Evolutionary conservation across 2,329 filamentous ascomycete genomes (phyloP), one percentile per base, ranked within the genome.

Genomic region (Graphiopsis chlorocephala): DNA sequence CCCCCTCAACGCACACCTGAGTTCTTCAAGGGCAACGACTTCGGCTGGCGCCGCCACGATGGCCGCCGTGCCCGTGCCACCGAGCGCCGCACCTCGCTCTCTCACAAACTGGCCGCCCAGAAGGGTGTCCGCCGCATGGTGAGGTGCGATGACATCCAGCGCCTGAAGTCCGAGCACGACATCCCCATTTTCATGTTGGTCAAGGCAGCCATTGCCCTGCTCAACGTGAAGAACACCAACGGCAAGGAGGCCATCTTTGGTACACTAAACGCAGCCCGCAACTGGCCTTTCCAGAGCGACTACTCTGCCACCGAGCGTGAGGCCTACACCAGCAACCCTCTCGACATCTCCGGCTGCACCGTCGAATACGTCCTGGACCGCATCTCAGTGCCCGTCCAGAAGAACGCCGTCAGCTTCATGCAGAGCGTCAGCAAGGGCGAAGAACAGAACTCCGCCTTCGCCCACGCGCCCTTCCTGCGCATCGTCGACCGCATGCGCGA

Each of bases 301-400:
- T 75, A 72, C 67, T 67, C 65, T 38, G 67, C 68, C 5, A 64
- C 69, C 11, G 72, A 75, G 45, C 68, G 72, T 6, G 72, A 73
- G 52, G 67, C 66, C 4, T 74, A 70, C 68, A 67, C 66, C 35
- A 68, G 68, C 29, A 75, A 75, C 61, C 72, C 73, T 2, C 70
- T 75, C 8, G 72, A 75, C 66, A 71, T 74, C 56, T 74, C 72
- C n/a, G 73, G 73, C 59, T 74, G 72, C 67, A 75, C 73, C n/a
- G 72, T 71, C 20, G 73, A 75, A 50, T 74, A 74, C 63, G 70
- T 74, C 33, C 71, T 75, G 26, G 72, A 75, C 63, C 67, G 72
- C 12, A 72, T 75, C n/a, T 64, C 69, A 3, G 71, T 74, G 15
- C 64, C 67, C 4, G 65, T 50, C n/a, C 65, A 65, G 15, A 71